Conservation (phyloP, 1,284 basidiomycete species). For the Tremellales sp. region DNA sequence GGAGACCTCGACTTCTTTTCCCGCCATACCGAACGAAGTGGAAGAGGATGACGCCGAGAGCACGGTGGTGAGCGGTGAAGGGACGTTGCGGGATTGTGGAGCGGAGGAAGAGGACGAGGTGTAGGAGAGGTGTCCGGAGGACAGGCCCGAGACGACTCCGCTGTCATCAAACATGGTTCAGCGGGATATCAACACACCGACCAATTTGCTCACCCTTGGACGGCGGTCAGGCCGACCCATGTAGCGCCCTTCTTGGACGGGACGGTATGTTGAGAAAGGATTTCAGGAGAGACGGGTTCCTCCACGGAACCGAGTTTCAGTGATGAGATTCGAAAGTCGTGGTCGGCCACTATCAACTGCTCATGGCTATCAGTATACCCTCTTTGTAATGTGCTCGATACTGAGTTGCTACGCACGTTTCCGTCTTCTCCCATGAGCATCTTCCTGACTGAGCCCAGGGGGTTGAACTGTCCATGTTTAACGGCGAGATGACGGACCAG, state of each 20-base stretch:
- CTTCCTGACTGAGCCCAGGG: constrained; percentile 36
- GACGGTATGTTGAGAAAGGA: constrained; percentile 20
- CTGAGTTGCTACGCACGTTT: constrained; percentile 12
- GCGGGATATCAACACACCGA: not conserved
- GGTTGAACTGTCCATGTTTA: constrained; percentile 33
- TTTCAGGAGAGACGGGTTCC: constrained; percentile 17
- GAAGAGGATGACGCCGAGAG: constrained; percentile 54
- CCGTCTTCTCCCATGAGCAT: constrained; percentile 21
- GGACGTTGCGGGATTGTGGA: constrained; percentile 19
- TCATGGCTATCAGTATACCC: not conserved
- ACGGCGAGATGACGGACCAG: constrained; percentile 42
- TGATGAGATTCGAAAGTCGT: constrained; percentile 34
- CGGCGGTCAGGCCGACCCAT: constrained; percentile 34
- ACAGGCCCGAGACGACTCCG: constrained; percentile 37
- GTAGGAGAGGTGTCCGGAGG: constrained; percentile 38
- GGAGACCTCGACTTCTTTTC: constrained; percentile 82
- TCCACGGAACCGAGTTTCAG: constrained; percentile 21
- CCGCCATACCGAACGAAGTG: constrained; percentile 69
- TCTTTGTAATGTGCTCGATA: not conserved
- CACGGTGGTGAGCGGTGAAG: constrained; percentile 39
- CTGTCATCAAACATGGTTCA: constrained; percentile 3
- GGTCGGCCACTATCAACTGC: constrained; percentile 37
- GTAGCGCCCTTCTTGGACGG: constrained; percentile 20
- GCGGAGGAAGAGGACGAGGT: constrained; percentile 8
- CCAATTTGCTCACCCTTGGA: constrained; percentile 16